Evolutionary conservation across 2,329 filamentous ascomycete genomes (phyloP).

Genomic region (Sclerotinia spermophila): DNA sequence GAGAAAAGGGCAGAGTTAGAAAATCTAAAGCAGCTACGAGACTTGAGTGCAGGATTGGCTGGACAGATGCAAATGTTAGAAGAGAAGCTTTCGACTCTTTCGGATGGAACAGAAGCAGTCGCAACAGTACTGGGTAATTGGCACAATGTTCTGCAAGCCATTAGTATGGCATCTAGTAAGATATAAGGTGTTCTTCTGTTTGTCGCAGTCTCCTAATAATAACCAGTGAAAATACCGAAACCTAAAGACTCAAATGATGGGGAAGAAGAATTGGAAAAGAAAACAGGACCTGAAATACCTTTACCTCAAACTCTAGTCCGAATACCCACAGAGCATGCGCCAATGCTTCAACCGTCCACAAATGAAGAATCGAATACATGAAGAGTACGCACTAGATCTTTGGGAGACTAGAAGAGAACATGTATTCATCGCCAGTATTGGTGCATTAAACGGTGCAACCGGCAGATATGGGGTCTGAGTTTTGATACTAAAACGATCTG

Average conservation of each 20-base stretch:
- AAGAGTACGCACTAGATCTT: neutral
- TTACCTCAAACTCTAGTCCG: constrained; percentile 79
- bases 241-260: constrained; percentile 46
- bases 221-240: constrained; percentile 64
- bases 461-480: constrained; percentile 1
- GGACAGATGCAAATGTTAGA: constrained; percentile 80
- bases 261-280: constrained; percentile 42
- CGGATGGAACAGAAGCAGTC: constrained; percentile 75
- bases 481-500: constrained; percentile 18
- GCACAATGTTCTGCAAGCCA: constrained; percentile 74
- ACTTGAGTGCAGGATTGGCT: constrained; percentile 74
- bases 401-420: constrained; percentile 3
- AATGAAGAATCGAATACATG: constrained; percentile 23
- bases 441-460: constrained; percentile 25
- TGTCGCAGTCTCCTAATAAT: neutral
- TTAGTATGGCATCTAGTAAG: constrained; percentile 82
- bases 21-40: constrained; percentile 71
- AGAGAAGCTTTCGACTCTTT: constrained; percentile 71
- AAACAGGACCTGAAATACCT: constrained; percentile 40
- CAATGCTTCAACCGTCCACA: constrained; percentile 43
- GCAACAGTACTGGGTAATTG: constrained; percentile 10
- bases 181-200: constrained; percentile 20
- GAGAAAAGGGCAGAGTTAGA: constrained; percentile 84
- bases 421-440: constrained; percentile 15
- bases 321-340: constrained; percentile 77